These are phyloP conservation scores for Sporothrix sp. DNA, from an alignment of 2,329 filamentous ascomycete species.

Conservation along the genomic window DNA sequence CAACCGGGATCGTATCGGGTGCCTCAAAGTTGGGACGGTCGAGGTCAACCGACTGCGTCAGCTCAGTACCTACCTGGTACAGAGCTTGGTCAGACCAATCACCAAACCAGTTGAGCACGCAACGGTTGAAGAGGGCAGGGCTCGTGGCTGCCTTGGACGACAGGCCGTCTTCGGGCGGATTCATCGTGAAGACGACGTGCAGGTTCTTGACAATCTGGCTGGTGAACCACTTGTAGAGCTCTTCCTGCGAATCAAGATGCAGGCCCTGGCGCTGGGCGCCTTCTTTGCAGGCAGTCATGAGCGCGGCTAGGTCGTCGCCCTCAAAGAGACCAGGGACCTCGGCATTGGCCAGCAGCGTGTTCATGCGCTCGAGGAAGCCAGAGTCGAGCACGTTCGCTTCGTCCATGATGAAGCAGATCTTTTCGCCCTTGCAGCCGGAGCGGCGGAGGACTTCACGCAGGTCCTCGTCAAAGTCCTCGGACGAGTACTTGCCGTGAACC, in stretches of 20 bases:
- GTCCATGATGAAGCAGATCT: slow-evolving; percentile 99
- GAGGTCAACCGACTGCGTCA: slow-evolving; percentile 92
- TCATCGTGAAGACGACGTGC: slow-evolving; percentile 99
- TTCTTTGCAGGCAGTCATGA: slow-evolving; percentile 99
- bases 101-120: slow-evolving; percentile 98
- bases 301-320: slow-evolving; percentile 93
- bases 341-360: slow-evolving; percentile 96
- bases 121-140: slow-evolving; percentile 97
- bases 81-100: slow-evolving; percentile 99
- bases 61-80: slow-evolving; percentile 92
- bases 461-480: slow-evolving; percentile 97
- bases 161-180: slow-evolving; percentile 88
- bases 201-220: slow-evolving; percentile 98
- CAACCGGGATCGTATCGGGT: slow-evolving; percentile 85
- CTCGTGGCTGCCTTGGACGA: slow-evolving; percentile 95
- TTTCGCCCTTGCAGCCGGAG: slow-evolving; percentile 95
- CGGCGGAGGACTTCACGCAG: slow-evolving; percentile 85
- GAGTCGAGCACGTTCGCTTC: slow-evolving; percentile 98
- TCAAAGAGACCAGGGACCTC: slow-evolving; percentile 98
- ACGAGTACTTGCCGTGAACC: slow-evolving; percentile 96
- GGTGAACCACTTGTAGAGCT: slow-evolving; percentile 99
- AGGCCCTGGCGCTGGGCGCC: slow-evolving; percentile 92
- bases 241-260: slow-evolving; percentile 92
- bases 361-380: slow-evolving; percentile 98
- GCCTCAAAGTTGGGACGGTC: slow-evolving; percentile 78